Percentiles rank a stretch among this genome's conserved stretches.
Conservation (phyloP, 1,139 yeast species). For the Blastobotrys malaysiensis region DNA sequence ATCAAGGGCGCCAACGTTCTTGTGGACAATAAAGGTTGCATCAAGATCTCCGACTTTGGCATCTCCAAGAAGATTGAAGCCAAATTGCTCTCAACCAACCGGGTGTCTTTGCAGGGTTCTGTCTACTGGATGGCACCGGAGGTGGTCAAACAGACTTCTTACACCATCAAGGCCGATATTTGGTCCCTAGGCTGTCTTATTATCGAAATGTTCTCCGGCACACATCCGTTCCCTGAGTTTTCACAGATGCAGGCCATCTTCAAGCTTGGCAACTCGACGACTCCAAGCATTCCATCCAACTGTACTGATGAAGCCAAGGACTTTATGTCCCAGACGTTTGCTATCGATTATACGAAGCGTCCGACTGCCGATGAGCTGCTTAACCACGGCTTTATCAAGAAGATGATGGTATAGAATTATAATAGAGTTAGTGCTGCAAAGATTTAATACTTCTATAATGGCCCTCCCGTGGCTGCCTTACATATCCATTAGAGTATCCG, state of each 20-base stretch:
- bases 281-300: constrained; percentile 75
- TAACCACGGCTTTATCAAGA: constrained; percentile 43
- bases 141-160: constrained; percentile 85
- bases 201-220: constrained; percentile 91
- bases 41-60: constrained; percentile 91
- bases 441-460: too few species aligned
- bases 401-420: background rate
- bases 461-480: too few species aligned
- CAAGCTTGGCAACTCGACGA: constrained; percentile 76
- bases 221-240: constrained; percentile 89
- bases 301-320: constrained; percentile 64
- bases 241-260: constrained; percentile 96
- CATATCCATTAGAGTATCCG: background rate
- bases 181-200: constrained; percentile 94
- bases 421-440: background rate
- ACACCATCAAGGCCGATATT: constrained; percentile 85
- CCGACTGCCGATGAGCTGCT: constrained; percentile 70
- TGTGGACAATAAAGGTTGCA: constrained; percentile 86
- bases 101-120: constrained; percentile 88
- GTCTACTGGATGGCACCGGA: constrained; percentile 99
- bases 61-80: constrained; percentile 71
- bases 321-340: constrained; percentile 64
- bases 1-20: constrained; percentile 90
- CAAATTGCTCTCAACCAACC: constrained; percentile 40
- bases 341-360: constrained; percentile 64